Percentiles rank a stretch among this genome's conserved stretches.
phyloP scores from a whole-genome alignment of 768 basidiomycete species.

The Lepiota brunneoincarnata region DNA sequence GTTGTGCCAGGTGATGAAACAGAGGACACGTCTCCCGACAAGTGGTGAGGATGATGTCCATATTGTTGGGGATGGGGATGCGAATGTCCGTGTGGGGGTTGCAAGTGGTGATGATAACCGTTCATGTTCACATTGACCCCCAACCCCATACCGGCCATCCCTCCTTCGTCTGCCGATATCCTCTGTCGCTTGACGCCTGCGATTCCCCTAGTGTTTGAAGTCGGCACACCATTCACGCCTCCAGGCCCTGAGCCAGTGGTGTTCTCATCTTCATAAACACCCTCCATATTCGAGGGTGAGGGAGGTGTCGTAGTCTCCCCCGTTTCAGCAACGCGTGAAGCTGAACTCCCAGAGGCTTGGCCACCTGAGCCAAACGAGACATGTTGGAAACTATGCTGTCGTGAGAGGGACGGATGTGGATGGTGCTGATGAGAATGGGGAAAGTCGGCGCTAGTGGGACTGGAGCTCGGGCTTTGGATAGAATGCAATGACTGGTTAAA shows the following conservation, averaged over 20 bases:
- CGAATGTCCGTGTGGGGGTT: not conserved
- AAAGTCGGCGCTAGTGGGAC: conserved; percentile 51
- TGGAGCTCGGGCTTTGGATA: conserved; percentile 47
- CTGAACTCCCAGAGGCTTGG: not conserved
- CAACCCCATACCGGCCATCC: conserved; percentile 19
- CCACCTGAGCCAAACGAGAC: conserved; percentile 18
- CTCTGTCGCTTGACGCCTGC: conserved; percentile 51
- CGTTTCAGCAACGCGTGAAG: conserved; percentile 23
- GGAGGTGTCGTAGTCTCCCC: conserved; percentile 15
- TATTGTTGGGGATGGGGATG: conserved; percentile 6
- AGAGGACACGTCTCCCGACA: conserved; percentile 5
- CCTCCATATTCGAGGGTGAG: conserved; percentile 6
- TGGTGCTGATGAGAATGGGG: conserved; percentile 27
- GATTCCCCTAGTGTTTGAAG: conserved; percentile 17
- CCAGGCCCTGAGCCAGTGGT: conserved; percentile 1
- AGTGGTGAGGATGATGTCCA: conserved; percentile 5
- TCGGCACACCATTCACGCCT: not conserved
- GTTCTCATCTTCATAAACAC: conserved; percentile 9
- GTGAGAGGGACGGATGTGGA: conserved; percentile 39
- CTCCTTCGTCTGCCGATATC: conserved; percentile 33
- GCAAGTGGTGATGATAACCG: conserved; percentile 11
- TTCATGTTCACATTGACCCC: conserved; percentile 20
- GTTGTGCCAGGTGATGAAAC: conserved; percentile 10
- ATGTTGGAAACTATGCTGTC: conserved; percentile 63
- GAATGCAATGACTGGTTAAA: conserved; percentile 37